These are phyloP conservation scores for Tremella fuciformis DNA, from an alignment of 768 basidiomycete genomes.

Conservation along the genomic window DNA sequence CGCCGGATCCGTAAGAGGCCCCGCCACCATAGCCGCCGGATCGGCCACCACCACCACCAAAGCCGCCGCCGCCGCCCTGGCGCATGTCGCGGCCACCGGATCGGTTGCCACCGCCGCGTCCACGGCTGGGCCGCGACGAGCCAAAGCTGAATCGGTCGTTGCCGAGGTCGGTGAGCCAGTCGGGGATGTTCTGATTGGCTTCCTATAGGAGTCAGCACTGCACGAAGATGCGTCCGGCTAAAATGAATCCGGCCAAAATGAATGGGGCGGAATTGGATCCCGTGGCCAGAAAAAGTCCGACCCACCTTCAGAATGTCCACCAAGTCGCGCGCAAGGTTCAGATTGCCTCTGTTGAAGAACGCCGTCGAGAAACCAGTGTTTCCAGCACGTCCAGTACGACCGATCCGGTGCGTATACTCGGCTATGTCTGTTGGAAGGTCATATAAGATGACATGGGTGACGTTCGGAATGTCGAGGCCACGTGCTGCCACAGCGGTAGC, in stretches of 20 bases:
- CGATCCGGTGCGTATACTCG: slow-evolving; percentile 97
- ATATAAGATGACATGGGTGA: slow-evolving; percentile 97
- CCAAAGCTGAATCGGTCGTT: slow-evolving; percentile 68
- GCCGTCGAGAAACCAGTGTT: slow-evolving; percentile 94
- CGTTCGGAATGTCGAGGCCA: slow-evolving; percentile 98
- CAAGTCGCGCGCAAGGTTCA: slow-evolving; percentile 84
- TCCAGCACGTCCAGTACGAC: slow-evolving; percentile 97
- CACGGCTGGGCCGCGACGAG: slow-evolving; percentile 50
- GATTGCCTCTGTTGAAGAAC: slow-evolving; percentile 80
- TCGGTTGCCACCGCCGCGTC: slow-evolving; percentile 56
- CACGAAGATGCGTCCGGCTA: too few species aligned
- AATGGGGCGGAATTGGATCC: neutral
- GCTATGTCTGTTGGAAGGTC: slow-evolving; percentile 97
- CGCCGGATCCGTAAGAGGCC: slow-evolving; percentile 53
- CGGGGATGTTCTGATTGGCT: slow-evolving; percentile 65
- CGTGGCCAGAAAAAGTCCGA: neutral
- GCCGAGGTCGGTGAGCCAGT: slow-evolving; percentile 82
- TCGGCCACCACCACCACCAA: slow-evolving; percentile 55
- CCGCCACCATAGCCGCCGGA: slow-evolving; percentile 47
- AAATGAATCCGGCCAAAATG: too few species aligned
- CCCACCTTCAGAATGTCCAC: slow-evolving; percentile 69
- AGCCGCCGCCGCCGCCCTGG: slow-evolving; percentile 42
- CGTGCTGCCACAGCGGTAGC: slow-evolving; percentile 98
- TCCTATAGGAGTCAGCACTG: neutral
- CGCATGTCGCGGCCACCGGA: slow-evolving; percentile 56